These are phyloP conservation scores for Boletus pseudopeckii DNA, from an alignment of 768 basidiomycete species.

Conservation along the genomic window DNA sequence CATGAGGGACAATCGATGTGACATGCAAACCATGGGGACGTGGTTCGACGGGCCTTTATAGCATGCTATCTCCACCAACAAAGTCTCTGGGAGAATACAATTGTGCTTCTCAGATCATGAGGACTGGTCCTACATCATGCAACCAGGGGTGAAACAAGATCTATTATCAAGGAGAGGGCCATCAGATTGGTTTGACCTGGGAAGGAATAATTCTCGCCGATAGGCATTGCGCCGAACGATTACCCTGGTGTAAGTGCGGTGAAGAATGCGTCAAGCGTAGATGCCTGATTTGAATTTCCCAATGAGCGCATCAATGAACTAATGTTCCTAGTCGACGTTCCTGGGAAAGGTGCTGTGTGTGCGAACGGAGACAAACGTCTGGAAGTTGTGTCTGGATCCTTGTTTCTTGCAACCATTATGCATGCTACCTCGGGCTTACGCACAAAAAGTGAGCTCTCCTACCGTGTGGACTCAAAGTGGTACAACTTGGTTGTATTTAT, in stretches of 20 bases:
- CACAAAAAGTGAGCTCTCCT: neutral
- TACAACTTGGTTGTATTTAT: no score
- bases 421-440: neutral
- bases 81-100: neutral
- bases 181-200: neutral
- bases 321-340: neutral
- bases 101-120: neutral
- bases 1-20: conserved; percentile 4
- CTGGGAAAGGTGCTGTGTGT: neutral
- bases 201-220: neutral
- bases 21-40: neutral
- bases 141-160: no score
- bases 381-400: no score
- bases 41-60: neutral
- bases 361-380: neutral
- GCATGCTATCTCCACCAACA: no score
- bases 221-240: neutral
- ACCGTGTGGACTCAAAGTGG: neutral
- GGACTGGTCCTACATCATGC: no score
- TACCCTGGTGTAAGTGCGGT: neutral
- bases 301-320: neutral
- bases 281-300: neutral
- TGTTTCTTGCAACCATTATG: neutral
- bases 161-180: no score
- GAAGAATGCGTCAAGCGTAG: neutral